phyloP scores from a whole-genome alignment of 441 rosid species.

The Metrosideros polymorpha region DNA sequence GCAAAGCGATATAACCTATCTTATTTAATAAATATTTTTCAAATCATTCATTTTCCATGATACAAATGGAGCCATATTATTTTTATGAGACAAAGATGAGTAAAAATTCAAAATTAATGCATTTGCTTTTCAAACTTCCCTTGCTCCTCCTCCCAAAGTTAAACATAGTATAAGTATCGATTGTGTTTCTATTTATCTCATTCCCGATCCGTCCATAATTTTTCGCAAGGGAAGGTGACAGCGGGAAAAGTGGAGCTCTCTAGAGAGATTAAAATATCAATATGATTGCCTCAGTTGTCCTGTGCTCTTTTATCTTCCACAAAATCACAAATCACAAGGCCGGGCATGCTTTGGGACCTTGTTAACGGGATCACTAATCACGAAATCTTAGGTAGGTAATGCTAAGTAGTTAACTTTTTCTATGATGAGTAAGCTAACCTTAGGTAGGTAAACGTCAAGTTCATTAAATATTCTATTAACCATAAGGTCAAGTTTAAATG shows the following conservation, averaged over 20 bases:
- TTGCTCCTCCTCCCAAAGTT: not conserved
- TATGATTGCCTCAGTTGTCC: not conserved
- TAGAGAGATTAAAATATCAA: too few relatives aligned
- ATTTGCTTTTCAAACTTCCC: not conserved
- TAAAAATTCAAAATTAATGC: not conserved
- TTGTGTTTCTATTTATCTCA: rapidly evolving
- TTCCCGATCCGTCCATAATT: too few relatives aligned
- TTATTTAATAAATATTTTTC: too few relatives aligned
- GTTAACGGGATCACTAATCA: not conserved
- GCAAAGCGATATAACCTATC: too few relatives aligned
- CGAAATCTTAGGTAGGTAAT: not conserved
- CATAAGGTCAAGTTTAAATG: not conserved
- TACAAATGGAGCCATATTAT: too few relatives aligned
- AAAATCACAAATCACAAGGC: not conserved
- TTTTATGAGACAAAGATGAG: not conserved
- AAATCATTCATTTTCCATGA: too few relatives aligned
- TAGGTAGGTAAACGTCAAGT: not conserved
- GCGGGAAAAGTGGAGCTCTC: not conserved
- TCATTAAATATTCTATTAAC: too few relatives aligned
- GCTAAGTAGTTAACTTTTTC: not conserved
- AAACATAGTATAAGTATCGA: too few relatives aligned
- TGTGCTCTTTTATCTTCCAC: not conserved
- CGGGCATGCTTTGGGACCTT: not conserved
- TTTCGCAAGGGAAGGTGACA: not conserved
- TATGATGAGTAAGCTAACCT: not conserved